phyloP scores from a whole-genome alignment of 2,329 filamentous ascomycete species.

The Neofusicoccum kwambonambiense region DNA sequence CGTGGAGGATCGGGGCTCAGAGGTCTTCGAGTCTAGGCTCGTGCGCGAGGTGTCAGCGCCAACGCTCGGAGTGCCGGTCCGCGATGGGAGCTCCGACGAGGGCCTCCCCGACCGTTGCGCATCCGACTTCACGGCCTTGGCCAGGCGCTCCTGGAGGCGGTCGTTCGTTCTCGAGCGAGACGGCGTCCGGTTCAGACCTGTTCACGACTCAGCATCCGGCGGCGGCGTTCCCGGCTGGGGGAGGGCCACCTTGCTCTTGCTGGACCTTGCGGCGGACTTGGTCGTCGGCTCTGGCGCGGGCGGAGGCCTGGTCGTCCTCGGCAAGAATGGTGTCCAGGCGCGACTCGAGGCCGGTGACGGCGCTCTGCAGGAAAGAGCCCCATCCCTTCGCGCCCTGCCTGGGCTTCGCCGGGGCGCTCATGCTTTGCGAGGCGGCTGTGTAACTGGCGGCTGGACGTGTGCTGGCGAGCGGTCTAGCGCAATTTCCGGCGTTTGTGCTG shows the following conservation, averaged over 20 bases:
- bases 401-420: constrained; percentile 21
- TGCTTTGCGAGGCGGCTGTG: constrained; percentile 15
- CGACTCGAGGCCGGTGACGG: constrained; percentile 91
- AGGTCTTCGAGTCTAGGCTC: constrained; percentile 45
- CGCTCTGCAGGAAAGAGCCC: constrained; percentile 72
- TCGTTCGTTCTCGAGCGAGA: constrained; percentile 69
- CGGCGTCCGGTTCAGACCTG: constrained; percentile 60
- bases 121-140: constrained; percentile 76
- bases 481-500: constrained; percentile 19
- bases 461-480: constrained; percentile 10
- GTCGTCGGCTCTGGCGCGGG: constrained; percentile 41
- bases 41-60: constrained; percentile 41
- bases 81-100: constrained; percentile 51
- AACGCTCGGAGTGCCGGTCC: constrained; percentile 54
- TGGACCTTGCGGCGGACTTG: constrained; percentile 32
- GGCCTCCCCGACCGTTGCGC: constrained; percentile 48
- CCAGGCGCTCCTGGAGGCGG: constrained; percentile 82
- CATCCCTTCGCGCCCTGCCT: constrained; percentile 33
- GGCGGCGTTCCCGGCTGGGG: background rate
- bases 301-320: constrained; percentile 64
- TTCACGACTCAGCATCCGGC: constrained; percentile 24
- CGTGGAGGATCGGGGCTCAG: constrained; percentile 27
- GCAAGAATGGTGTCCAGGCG: constrained; percentile 87
- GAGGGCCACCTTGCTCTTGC: constrained; percentile 34
- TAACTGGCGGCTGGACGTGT: constrained; percentile 4